These are phyloP conservation scores for Vachellia pachyceras DNA, from an alignment of 306 rosid genomes.

Conservation along the genomic window DNA sequence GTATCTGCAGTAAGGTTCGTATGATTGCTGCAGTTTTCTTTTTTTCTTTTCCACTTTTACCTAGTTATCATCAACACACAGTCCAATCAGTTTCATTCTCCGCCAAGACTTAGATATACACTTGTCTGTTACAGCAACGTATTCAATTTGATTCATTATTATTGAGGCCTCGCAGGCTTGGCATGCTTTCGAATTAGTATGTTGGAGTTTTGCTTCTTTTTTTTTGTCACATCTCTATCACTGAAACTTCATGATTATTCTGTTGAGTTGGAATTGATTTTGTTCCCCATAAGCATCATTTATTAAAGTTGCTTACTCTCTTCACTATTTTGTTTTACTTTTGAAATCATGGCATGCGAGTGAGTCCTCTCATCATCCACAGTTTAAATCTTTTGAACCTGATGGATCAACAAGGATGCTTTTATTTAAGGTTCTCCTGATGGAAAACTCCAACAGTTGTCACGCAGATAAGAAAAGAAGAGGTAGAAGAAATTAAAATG, in stretches of 20 bases:
- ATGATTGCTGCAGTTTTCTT: not conserved
- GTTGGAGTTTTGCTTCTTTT: constrained; percentile 41
- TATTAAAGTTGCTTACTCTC: constrained; percentile 47
- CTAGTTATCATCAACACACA: not conserved
- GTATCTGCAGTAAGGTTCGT: not conserved
- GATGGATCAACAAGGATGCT: constrained; percentile 26
- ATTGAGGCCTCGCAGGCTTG: constrained; percentile 6
- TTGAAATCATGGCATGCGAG: constrained; percentile 63
- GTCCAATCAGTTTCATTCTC: not conserved
- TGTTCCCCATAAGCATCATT: constrained; percentile 71
- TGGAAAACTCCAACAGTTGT: constrained; percentile 14
- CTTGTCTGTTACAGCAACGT: not conserved
- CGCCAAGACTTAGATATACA: not conserved
- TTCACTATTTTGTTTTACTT: constrained; percentile 61
- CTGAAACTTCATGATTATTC: constrained; percentile 60
- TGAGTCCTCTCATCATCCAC: constrained; percentile 67
- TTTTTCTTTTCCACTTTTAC: not conserved
- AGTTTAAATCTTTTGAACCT: constrained; percentile 53
- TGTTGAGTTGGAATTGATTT: constrained; percentile 51
- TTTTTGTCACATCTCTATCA: constrained; percentile 57
- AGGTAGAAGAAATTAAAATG: constrained; percentile 1
- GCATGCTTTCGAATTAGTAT: constrained; percentile 17
- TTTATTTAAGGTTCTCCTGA: constrained; percentile 40
- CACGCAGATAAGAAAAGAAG: not conserved
- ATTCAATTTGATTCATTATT: not conserved